phyloP scores from a whole-genome alignment of 768 basidiomycete genomes.

The Mycena belliarum region DNA sequence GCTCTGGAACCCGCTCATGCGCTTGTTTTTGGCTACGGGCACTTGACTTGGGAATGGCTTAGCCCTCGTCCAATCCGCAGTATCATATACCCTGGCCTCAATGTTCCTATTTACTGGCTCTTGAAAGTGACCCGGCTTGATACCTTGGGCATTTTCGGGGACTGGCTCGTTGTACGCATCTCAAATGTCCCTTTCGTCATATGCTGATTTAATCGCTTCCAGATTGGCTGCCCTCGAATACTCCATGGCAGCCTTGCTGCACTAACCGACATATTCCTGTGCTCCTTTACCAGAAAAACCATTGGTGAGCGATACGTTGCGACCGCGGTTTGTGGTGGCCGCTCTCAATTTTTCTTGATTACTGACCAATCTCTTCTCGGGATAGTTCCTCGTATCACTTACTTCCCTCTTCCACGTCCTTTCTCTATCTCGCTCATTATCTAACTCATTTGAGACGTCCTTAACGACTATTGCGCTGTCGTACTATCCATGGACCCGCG shows the following conservation, averaged over 20 bases:
- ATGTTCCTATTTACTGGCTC: constrained; percentile 75
- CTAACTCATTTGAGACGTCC: constrained; percentile 91
- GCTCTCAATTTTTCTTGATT: background rate
- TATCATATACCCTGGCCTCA: constrained; percentile 79
- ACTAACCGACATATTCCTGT: constrained; percentile 75
- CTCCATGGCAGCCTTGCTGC: constrained; percentile 79
- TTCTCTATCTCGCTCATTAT: constrained; percentile 82
- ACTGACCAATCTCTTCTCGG: background rate
- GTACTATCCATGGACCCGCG: constrained; percentile 73
- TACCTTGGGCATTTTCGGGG: constrained; percentile 33
- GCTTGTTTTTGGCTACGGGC: constrained; percentile 88
- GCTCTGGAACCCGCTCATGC: constrained; percentile 90
- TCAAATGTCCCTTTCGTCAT: constrained; percentile 2
- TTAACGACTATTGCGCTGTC: constrained; percentile 76
- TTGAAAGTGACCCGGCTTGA: constrained; percentile 62
- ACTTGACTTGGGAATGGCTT: constrained; percentile 96
- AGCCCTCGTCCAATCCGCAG: constrained; percentile 70
- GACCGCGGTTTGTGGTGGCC: constrained; percentile 57
- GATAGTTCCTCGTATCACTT: constrained; percentile 75
- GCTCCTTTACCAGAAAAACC: constrained; percentile 56
- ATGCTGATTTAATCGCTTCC: background rate
- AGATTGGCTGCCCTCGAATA: constrained; percentile 77
- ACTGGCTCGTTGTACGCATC: constrained; percentile 62
- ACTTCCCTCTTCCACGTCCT: constrained; percentile 87
- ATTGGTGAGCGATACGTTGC: constrained; percentile 59